Conservation (phyloP, 2,329 filamentous ascomycete species). For the Cryoendolithus antarcticus region DNA sequence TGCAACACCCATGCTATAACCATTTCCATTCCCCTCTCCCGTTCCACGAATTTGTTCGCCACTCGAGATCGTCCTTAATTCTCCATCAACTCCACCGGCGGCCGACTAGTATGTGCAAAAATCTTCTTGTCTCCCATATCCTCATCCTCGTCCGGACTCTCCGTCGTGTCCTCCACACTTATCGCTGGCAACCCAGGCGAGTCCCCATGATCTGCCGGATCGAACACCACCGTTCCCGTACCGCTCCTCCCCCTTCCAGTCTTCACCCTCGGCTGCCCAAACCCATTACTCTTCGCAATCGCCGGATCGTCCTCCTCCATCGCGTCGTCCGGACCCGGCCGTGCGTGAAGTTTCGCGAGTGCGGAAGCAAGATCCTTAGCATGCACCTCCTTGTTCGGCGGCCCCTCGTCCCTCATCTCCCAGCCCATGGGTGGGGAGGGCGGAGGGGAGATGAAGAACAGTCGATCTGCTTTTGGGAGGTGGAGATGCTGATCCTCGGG, state of each 20-base stretch:
- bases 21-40: too few relatives aligned
- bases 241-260: conserved; percentile 29
- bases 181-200: conserved; percentile 49
- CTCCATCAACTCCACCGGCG: conserved; percentile 44
- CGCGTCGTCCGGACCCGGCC: conserved; percentile 21
- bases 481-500: conserved; percentile 28
- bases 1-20: too few relatives aligned
- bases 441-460: conserved; percentile 56
- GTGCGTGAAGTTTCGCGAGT: conserved; percentile 39
- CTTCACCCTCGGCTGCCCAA: conserved; percentile 7
- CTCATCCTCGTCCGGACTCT: conserved; percentile 32
- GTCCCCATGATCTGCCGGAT: conserved; percentile 49
- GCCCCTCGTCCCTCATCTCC: conserved; percentile 50
- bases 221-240: conserved; percentile 50
- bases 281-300: conserved; percentile 5
- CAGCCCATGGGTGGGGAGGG: conserved; percentile 53
- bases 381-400: conserved; percentile 54
- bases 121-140: conserved; percentile 34
- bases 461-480: conserved; percentile 46
- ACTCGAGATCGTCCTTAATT: too few relatives aligned
- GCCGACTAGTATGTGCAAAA: conserved; percentile 40
- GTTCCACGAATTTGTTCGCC: too few relatives aligned
- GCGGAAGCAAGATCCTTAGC: conserved; percentile 48
- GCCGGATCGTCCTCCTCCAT: conserved; percentile 14
- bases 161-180: conserved; percentile 49